Evolutionary conservation across 306 rosid genomes (phyloP).

Genomic region (Lathyrus tuberosus): DNA sequence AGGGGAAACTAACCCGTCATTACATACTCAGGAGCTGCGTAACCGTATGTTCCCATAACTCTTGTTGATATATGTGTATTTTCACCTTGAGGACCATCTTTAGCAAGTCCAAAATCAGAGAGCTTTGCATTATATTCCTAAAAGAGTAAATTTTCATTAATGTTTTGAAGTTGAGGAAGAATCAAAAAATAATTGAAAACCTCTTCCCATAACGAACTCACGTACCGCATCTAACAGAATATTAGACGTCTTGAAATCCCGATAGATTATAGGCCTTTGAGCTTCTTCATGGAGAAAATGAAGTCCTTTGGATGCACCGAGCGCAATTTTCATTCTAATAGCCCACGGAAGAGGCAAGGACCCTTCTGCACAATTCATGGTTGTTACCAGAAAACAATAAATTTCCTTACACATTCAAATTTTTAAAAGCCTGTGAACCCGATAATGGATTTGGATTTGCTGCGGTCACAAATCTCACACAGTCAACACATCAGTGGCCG

Average conservation of each 20-base stretch:
- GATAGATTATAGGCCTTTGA: constrained; percentile 78
- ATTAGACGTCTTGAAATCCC: constrained; percentile 94
- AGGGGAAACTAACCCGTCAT: constrained; percentile 87
- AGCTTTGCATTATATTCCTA: constrained; percentile 95
- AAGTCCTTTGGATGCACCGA: constrained; percentile 77
- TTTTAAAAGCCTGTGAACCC: constrained; percentile 15
- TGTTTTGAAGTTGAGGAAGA: constrained; percentile 26
- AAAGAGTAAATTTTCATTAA: constrained; percentile 29
- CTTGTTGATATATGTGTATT: constrained; percentile 93
- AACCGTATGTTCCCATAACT: constrained; percentile 98
- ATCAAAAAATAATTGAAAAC: constrained; percentile 9
- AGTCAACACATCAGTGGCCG: background rate
- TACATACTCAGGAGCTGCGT: constrained; percentile 95
- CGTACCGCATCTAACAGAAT: constrained; percentile 86
- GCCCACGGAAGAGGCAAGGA: constrained; percentile 96
- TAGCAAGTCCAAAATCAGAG: constrained; percentile 96
- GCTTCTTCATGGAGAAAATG: constrained; percentile 92
- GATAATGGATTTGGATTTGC: background rate
- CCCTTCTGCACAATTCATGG: constrained; percentile 72
- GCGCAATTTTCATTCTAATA: constrained; percentile 49
- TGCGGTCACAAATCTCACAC: background rate
- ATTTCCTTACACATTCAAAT: constrained; percentile 27
- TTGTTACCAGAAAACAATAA: constrained; percentile 52
- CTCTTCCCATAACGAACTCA: constrained; percentile 20
- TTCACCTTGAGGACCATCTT: constrained; percentile 96